Evolutionary conservation across 2,329 filamentous ascomycete species (phyloP), one percentile per base, ranked within the genome.

Genomic region (Botrytis porri): DNA sequence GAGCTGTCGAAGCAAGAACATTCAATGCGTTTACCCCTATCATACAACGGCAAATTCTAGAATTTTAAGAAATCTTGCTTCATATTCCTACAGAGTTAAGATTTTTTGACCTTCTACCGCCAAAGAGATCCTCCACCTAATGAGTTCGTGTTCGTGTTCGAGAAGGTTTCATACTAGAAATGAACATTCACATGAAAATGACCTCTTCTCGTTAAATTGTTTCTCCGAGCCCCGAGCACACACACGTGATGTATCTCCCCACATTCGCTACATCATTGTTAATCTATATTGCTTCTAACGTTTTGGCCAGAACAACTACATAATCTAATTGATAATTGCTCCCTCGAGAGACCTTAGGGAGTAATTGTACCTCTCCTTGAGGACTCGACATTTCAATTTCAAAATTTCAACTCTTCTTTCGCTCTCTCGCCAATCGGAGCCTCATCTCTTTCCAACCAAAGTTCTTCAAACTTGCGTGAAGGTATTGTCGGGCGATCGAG

Each of bases 261-360:
- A 57, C 35, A 57, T 25, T 67, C 65, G 65, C 65, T 67, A 57
- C 65, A 51, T 67, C 65, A 67, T 67, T 67, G 65, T 41, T 41
- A 2, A 67, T 67, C 64, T 9, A 67, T 54, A 14, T 14, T 2
- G 7, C 25, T 14, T 29, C 10, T 16, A 12, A 25, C 39, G 22
- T 25, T 39, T 67, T 39, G 22, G 45, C 48, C 48, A 57, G 64
- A 41, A 57, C 48, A 57, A 35, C 48, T n/a, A 32, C 16, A 37
- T 18, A 51, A 66, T 51, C 32, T 37, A 51, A 41, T 67, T 41
- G 37, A 41, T 57, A 29, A 57, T 57, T 41, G 35, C 25, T 41
- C 18, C 65, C 35, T 57, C 48, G 48, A 67, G 65, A 54, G 39
- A 57, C 32, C 32, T 22, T n/a, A 57, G 18, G 48, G 20, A 65